Evolutionary conservation across 1,139 yeast species (phyloP), one percentile per base, ranked within the genome.

Genomic region (Candida sanyaensis): DNA sequence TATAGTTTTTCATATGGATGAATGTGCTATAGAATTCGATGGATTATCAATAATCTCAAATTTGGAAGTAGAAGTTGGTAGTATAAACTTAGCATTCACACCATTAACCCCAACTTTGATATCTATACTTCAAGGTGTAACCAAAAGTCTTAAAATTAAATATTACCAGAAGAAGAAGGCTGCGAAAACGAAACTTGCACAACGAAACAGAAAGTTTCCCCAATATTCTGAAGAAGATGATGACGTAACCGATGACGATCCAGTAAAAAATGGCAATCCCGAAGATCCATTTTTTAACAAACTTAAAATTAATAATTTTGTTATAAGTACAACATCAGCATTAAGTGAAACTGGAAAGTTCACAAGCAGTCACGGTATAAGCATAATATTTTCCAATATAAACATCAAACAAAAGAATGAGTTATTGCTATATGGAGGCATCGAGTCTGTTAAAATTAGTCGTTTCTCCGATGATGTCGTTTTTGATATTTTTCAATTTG

Each of bases 31-130:
- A 3, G 68, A 72, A 11, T 82, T 84, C 55, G 77, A 77, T 53
- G 88, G 88, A 0, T 57, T 84, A 6, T 68, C 75, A 26, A 62
- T 66, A 1, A 60, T 84, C 1, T 73, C 77, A 9, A 74, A 84
- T 52, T 57, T 86, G 34, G 68, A 65, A 5, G 58, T 84, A 4
- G 69, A 73, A 4, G 58, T 84, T 4, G 84, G 77, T 12, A 59
- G 65, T 5, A 57, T 84, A 1, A 70, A 68, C 29, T 46, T 83
- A 1, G 76, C 88, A 0, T 59, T 64, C 4, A 62, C 62, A 2
- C 78, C 78, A 0, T 53, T 71, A 17, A 51, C 66, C 0, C 78
- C 79, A 1, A 66, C 76, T 0, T 54, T 66, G 2, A 54, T 64
- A 1, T 57, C 73, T 0, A 55, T 73, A 1, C 54, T 74, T 29